Evolutionary conservation across 1,284 basidiomycete species (phyloP), one percentile per base, ranked within the genome.

Genomic region (Marasmius oreades): DNA sequence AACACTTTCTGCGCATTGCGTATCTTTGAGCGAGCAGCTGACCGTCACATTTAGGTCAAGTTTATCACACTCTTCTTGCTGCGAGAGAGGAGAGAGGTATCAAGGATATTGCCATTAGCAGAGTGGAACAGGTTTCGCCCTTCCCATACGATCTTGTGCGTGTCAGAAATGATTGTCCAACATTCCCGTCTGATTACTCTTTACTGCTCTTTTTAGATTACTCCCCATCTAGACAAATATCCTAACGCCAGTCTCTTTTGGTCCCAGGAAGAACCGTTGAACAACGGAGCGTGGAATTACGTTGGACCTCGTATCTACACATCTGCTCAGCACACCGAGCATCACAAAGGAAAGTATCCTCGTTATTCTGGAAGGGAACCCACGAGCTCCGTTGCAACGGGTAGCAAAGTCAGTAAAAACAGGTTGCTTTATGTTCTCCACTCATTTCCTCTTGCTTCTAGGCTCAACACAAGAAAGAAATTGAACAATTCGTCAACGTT

Each of bases 241-340:
- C 93, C 95, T 61, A 97, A 99, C 70, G 93, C 95, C 26, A 89
- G 92, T 63, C 71, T 97, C 44, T 77, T 93, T 53, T 98, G 93
- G 92, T 92, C 89, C 66, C 95, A 84, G 79, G 89, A 92, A 71
- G 90, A 96, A 73, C 94, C 94, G 5, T 73, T 97, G 60, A 98
- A 98, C 79, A 93, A 92, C 65, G 93, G 93, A 63, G 88, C 93
- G 33, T 95, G 93, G 93, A 90, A 88, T 39, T 96, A 98, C 67
- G 84, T 97, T 56, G 92, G 91, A 51, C 93, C 95, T 28, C 86
- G 93, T 57, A 87, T 95, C 66, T 84, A 88, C 69, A 94, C 90
- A 44, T 87, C 91, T 24, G 84, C 86, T 48, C 85, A 88, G 66
- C 80, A 93, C 75, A 95, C 93, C 3, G 74, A 90, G 71, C 82